Base-by-base conservation (phyloP, 1,284 basidiomycete species). In the Tilletia walkeri region DNA sequence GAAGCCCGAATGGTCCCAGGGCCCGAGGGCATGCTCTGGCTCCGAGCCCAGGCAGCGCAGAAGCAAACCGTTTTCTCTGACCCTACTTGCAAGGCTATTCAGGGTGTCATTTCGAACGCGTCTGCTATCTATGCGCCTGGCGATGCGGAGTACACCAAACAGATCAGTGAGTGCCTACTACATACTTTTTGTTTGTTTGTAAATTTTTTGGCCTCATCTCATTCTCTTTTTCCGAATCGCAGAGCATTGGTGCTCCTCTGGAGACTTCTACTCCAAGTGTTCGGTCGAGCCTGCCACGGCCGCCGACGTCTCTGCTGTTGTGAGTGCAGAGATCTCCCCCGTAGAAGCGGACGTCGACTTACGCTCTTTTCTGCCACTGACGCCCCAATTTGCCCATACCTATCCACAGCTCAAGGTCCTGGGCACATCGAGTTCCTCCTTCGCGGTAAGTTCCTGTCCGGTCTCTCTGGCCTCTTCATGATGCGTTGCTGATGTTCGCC, bases 361-460 rank as follows among this genome's bases (percentile, higher is more conserved):
- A 48, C 47, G 2, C 47, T 45, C 41, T 14, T 45, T 45, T 14
- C 41, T 45, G 41, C 41, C 3, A 36, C 24, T 59, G 56, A 59
- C 24, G 14, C 2, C 24, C 24, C 5, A 2, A 14, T 59, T 2
- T 59, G 59, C 18, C 48, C 12, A 36, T 71, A 18, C 14, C 41
- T 14, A 3, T 45, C 18, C 36, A 24, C 38, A 73, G 72, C 53
- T 73, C 71, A 69, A 67, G 38, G 48, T 70, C 24, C 53, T 73
- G 45, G 72, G 18, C 14, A 38, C 7, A 18, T 38, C 34, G 30
- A 63, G 12, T 16, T 34, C 59, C 4, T 18, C 34, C 59, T 63
- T 63, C n/a, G 59, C 34, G 14, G 59, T 63, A 38, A 10, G 59
- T 53, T n/a, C 50, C 20, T 18, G 18, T 10, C 6, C 50, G 9